phyloP scores from a whole-genome alignment of 805 yeast genomes.

The Yamadazyma kitorensis region DNA sequence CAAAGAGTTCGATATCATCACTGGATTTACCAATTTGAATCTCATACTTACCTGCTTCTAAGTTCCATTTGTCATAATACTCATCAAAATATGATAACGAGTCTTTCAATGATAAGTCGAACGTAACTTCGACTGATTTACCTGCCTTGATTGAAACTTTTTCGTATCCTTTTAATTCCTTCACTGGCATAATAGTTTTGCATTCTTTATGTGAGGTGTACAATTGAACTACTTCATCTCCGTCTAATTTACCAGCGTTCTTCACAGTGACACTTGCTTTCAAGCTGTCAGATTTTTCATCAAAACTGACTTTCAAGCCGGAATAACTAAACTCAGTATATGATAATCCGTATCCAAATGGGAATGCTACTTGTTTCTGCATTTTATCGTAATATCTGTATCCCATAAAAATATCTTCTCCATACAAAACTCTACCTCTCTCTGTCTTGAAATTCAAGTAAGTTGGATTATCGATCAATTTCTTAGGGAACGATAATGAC shows the following conservation, averaged over 20 bases:
- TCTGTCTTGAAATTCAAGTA: slow-evolving; percentile 27
- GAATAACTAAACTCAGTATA: slow-evolving; percentile 23
- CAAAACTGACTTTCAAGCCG: slow-evolving; percentile 13
- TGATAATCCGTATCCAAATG: slow-evolving; percentile 33
- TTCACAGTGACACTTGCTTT: slow-evolving; percentile 17
- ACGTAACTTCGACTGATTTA: slow-evolving; percentile 12
- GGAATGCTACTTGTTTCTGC: slow-evolving; percentile 24
- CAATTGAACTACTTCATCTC: slow-evolving; percentile 28
- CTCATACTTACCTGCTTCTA: slow-evolving; percentile 23
- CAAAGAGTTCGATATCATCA: slow-evolving; percentile 13
- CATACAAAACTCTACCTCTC: slow-evolving; percentile 31
- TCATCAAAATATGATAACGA: slow-evolving; percentile 29
- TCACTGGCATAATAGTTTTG: slow-evolving; percentile 21
- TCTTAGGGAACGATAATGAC: slow-evolving; percentile 17
- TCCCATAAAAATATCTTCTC: slow-evolving; percentile 32
- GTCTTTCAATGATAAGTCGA: slow-evolving; percentile 22
- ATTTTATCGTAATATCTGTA: slow-evolving; percentile 30
- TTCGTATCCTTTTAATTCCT: slow-evolving; percentile 30
- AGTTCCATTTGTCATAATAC: slow-evolving; percentile 24
- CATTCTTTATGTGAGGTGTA: slow-evolving; percentile 19
- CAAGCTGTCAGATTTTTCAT: slow-evolving; percentile 16
- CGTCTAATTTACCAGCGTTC: slow-evolving; percentile 23
- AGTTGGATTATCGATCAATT: slow-evolving; percentile 25
- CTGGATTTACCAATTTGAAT: slow-evolving; percentile 23
- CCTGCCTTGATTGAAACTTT: slow-evolving; percentile 23